Evolutionary conservation across 768 basidiomycete genomes (phyloP), one percentile per base, ranked within the genome.

Genomic region (Naganishia kalamii): DNA sequence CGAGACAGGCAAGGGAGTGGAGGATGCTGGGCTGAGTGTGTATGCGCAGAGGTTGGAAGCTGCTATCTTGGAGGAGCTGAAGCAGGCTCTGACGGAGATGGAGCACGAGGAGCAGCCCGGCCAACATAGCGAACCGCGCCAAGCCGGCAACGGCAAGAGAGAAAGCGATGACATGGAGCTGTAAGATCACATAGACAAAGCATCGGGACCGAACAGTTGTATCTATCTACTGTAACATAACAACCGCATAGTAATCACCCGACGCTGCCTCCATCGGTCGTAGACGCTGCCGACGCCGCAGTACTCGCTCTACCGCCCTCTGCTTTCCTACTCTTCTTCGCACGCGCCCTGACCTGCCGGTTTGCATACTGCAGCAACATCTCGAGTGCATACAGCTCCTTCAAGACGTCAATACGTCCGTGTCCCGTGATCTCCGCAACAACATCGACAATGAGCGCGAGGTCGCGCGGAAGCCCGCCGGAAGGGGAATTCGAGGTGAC

Each of bases 31-130:
- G 10, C 33, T 61, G 48, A 66, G 65, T 33, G 40, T 66, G 25
- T 61, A 66, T 33, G 65, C 65, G 15, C 40, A n/a, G 6, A 32
- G 65, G 29, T 48, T 66, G 37, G 65, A 66, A 25, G 21, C 61
- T 7, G 23, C 60, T 12, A 60, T 60, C 21, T 44, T 66, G 65
- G 25, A 66, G 37, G 37, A 61, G 17, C 47, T 66, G 30, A 23
- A 60, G 25, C 33, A 50, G 21, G 60, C 59, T 6, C 41, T 66
- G 35, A 46, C 32, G 29, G 47, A 60, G 29, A 59, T 59, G 64
- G 52, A 41, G 51, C 51, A 43, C 7, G 63, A 47, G 19, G 40
- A 15, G 43, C 43, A n/a, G 43, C 13, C 43, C 12, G 43, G 43
- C 13, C 37, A 40, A n/a, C n/a, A n/a, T n/a, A n/a, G n/a, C n/a